A percentile compares a stretch with the other conserved stretches of the same genome.
These are phyloP conservation scores for Westerdykella aurantiaca DNA, from an alignment of 2,329 filamentous ascomycete genomes.

Conservation along the genomic window DNA sequence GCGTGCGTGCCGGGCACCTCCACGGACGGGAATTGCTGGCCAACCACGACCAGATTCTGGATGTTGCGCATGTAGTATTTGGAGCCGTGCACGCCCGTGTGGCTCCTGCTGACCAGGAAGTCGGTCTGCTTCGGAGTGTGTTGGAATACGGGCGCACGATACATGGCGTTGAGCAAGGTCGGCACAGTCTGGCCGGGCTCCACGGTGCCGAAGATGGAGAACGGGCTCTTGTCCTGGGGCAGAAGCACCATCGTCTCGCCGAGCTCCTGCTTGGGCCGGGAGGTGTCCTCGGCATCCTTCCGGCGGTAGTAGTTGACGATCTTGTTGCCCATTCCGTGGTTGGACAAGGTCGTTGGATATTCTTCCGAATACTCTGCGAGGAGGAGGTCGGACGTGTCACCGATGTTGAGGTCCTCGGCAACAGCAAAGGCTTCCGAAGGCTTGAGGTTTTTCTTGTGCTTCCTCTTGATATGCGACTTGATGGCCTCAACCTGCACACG, in stretches of 20 bases:
- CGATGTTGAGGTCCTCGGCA: conserved; percentile 76
- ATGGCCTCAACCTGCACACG: conserved; percentile 68
- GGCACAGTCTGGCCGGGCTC: conserved; percentile 85
- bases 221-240: conserved; percentile 91
- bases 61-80: conserved; percentile 82
- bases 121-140: conserved; percentile 73
- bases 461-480: conserved; percentile 64
- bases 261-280: conserved; percentile 72
- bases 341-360: conserved; percentile 83
- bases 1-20: conserved; percentile 93
- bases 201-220: conserved; percentile 90
- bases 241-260: conserved; percentile 84
- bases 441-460: conserved; percentile 70
- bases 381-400: conserved; percentile 81
- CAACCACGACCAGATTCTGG: conserved; percentile 84
- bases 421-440: conserved; percentile 71
- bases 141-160: conserved; percentile 85
- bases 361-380: conserved; percentile 96
- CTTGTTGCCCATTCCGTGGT: conserved; percentile 94
- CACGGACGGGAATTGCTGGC: conserved; percentile 85
- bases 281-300: conserved; percentile 68
- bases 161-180: conserved; percentile 93
- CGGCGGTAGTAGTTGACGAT: conserved; percentile 96
- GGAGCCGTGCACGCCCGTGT: conserved; percentile 70
- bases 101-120: conserved; percentile 79